Evolutionary conservation across 371 early-diverging fungal species (phyloP).

Genomic region (Furculomyces boomerangus): DNA sequence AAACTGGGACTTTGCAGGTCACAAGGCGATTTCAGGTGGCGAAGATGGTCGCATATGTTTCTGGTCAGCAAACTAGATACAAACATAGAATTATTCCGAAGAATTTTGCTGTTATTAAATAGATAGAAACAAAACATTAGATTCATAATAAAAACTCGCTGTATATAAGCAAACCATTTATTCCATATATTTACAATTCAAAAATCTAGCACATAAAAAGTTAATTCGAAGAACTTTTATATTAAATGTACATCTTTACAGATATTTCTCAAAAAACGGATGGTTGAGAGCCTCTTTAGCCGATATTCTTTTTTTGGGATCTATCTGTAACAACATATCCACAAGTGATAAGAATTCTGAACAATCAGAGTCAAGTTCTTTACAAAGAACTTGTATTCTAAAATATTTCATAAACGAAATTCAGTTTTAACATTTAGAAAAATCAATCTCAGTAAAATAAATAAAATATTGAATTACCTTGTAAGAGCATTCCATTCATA

Average conservation of each 20-base stretch:
- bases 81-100: background rate
- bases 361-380: conserved; percentile 10
- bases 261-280: conserved; percentile 59
- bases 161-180: too few relatives aligned
- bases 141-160: too few relatives aligned
- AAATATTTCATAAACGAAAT: background rate
- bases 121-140: too few relatives aligned
- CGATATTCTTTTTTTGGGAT: conserved; percentile 74
- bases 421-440: background rate
- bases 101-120: too few relatives aligned
- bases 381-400: background rate
- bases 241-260: background rate
- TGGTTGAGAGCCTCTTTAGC: conserved; percentile 71
- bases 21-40: conserved; percentile 46
- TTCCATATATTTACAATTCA: too few relatives aligned
- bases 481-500: too few relatives aligned
- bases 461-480: too few relatives aligned
- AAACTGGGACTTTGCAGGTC: conserved; percentile 35
- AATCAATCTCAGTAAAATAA: background rate
- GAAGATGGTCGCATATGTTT: conserved; percentile 53
- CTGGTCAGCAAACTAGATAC: conserved; percentile 32
- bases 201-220: too few relatives aligned
- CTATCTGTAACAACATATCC: conserved; percentile 65
- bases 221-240: too few relatives aligned
- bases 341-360: conserved; percentile 47